Base-by-base conservation (phyloP, 305 asterid species). In the Fraxinus ornus region DNA sequence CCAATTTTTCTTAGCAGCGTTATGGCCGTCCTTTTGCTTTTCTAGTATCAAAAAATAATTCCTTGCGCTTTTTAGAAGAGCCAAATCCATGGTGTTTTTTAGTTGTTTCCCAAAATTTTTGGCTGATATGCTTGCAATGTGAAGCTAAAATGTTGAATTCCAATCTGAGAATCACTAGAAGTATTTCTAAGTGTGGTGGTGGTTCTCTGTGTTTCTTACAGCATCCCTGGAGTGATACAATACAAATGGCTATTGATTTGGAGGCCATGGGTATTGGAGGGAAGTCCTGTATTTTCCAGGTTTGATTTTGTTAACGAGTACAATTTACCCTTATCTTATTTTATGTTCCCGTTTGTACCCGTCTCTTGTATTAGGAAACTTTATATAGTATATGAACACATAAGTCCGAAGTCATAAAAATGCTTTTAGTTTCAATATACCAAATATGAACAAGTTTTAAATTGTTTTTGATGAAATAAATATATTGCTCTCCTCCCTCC, bases 231-330 rank as follows among this genome's bases (percentile, higher is more conserved):
- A 93, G 95, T 73, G 97, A 92, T 85, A 85, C 97, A 13, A 71
- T 96, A 49, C 90, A 90, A 84, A 12, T 94, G 84, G 99, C 99
- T 87, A 79, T 96, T 84, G 98, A 94, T 89, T 88, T 96, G 92
- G 99, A 96, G 93, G 99, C 99, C 82, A 93, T 94, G 95, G 99
- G 99, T 52, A 86, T 91, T 73, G 99, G 99, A 76, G 98, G 99
- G 85, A 93, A 89, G 85, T 96, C 99, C 73, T 85, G 91, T 83
- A 89, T 96, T 76, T 96, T 96, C 89, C 98, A 96, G 98, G 99
- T 96, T 81, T 85, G 86, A 21, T 73, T 74, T 80, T 66, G 19
- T 80, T 39, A 10, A 19, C 4, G 19, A 66, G 71, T 80, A 24
- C 49, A 62, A 77, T 68, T 73, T 60, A 60, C 49, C 80, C 17